Base-by-base conservation (phyloP, 768 basidiomycete species). In the Dictyophora rubrovolvata region DNA sequence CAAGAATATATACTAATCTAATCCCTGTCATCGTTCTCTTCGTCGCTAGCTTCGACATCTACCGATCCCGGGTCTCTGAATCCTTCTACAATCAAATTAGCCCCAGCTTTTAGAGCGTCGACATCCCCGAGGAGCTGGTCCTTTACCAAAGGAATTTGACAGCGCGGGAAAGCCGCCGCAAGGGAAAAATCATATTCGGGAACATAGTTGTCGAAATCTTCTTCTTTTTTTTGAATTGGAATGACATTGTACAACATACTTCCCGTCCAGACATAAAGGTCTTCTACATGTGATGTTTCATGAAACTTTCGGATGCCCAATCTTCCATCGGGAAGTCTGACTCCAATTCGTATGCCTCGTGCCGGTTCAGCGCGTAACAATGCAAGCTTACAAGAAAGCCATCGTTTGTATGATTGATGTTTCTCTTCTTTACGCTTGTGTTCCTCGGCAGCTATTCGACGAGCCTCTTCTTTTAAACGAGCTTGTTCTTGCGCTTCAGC, bases 211-310 rank as follows among this genome's bases (percentile, higher is more conserved):
- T 75, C 71, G 10, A 71, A 36, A 7, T 49, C 48, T 34, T 37
- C 28, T 10, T 56, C 54, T 1, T 66, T 76, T 7, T 69, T 70
- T 5, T 81, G 78, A 0, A 80, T 71, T 0, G 68, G 65, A 1
- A 62, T 59, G 0, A 80, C 79, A 63, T 83, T 81, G 4, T 70
- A 73, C 2, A 81, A 73, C 28, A 82, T 77, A 23, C 77, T 70
- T 63, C 90, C 93, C 54, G 87, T 86, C 63, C 81, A 85, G 4
- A 83, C 81, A 65, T 89, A 93, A 1, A 94, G 75, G 17, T 77
- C 71, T 1, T 83, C 84, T 42, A 92, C 67, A 2, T 77, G 75
- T 16, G 80, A 79, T 4, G 62, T 42, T 62, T 69, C 63, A 17
- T 72, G 64, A 64, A 93, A 89, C 42, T 72, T 72, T 35, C 82